Base-by-base conservation (phyloP, 2,329 filamentous ascomycete genomes). In the Cordyceps militaris region DNA sequence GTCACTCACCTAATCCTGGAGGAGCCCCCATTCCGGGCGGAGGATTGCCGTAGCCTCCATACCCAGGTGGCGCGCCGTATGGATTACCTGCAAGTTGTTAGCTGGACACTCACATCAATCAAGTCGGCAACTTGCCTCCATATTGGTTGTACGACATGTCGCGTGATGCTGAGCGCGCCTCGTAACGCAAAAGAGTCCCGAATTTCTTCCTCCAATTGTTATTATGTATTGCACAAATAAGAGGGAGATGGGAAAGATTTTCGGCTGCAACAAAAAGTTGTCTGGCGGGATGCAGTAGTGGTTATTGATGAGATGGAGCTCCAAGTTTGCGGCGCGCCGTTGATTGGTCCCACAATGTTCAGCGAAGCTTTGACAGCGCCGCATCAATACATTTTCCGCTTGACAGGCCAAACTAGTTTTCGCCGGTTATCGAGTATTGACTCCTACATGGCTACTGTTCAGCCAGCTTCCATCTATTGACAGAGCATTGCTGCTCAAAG, bases 41-140 rank as follows among this genome's bases (percentile, higher is more conserved):
- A 34, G 47, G 40, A 58, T 74, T 74, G 58, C 79, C 77, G 66
- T 89, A 91, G 57, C 79, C 79, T 63, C 83, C 83, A 75, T 87
- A 95, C 64, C 84, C 82, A 54, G 89, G 88, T 67, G 88, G 87
- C 59, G 83, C 81, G 66, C 87, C 88, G 77, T 91, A 96, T 50
- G 83, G 82, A 71, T 78, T 79, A 49, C 66, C 68, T 69, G 23
- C 21, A 24, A 40, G 3, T 24, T 16, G 46, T 46, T 38, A 48
- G 42, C 43, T 30, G 24, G 21, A 19, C 14, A 30, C 21, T 51
- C 14, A 8, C 4, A 23, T 6, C 43, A 24, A 19, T 16, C 11
- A 34, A 14, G 46, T 11, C n/a, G 19, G 21, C 51, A 28, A 67
- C 72, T 63, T 67, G 80, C 78, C 78, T 74, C 80, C 80, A 61